Evolutionary conservation across 768 basidiomycete genomes (phyloP), one percentile per base, ranked within the genome.

Genomic region (Psilocybe cyanescens): DNA sequence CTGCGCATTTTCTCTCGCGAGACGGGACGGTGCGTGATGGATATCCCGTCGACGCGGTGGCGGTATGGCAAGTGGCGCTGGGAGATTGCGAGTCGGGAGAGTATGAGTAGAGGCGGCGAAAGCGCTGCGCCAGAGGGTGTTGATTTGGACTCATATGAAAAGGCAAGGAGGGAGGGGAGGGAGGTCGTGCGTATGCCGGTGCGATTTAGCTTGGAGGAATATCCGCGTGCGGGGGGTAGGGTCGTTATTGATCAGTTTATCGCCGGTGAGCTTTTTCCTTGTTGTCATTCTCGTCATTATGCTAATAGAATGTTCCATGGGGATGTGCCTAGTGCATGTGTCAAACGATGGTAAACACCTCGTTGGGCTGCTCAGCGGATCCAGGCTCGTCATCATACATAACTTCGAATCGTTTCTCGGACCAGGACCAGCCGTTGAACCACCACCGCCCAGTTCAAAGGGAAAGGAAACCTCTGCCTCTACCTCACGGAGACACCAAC

Each of bases 1-100:
- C 67, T 92, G 37, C 79, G 86, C 8, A 76, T 88, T 8, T 91
- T 86, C 62, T 79, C 80, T 29, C 79, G 88, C 5, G 65, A 71
- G 17, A 78, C 76, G 0, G 84, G 83, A 16, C 68, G 70, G 3
- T 67, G 78, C 49, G 76, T 85, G 5, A 68, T 86, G 49, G 76
- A 81, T 33, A 62, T 86, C 4, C 70, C 79, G 4, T 75, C 79
- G 3, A 67, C 70, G n/a, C 67, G 74, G 11, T 48, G 71, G 30
- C 68, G 73, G 19, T 79, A 74, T 57, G 77, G 75, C 8, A 59
- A 65, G 0, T 80, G 78, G 74, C 67, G 71, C 29, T 77, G 76
- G 57, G 63, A 70, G n/a, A 62, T 74, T 11, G 63, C 61, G 1
- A 59, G 54, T 14, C 55, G 31, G n/a, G 35, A 39, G 35, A 53